Base-by-base conservation (phyloP, 352 stramenopile species). In the Phytophthora quininea region DNA sequence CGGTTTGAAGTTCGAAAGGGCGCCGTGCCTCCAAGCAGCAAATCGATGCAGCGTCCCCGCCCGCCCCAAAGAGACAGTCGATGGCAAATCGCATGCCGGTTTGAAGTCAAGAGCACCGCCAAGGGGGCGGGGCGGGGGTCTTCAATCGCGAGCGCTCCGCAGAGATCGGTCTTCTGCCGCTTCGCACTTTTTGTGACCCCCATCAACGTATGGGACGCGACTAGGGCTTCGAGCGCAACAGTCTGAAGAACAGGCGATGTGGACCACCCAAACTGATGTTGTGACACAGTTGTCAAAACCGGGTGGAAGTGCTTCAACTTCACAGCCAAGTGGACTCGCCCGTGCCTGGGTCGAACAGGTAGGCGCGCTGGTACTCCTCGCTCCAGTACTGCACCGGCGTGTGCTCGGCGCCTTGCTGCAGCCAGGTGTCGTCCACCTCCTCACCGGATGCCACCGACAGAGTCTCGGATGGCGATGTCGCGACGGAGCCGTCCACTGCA, bases 301-400 rank as follows among this genome's bases (percentile, higher is more conserved):
- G 43, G 43, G 38, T 46, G 38, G 38, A 46, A 30, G 19, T 24
- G 24, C 27, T 35, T 37, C 19, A 3, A 46, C 37, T 43, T 74
- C 52, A 84, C 15, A 78, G 54, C 80, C 82, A 91, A 11, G 60
- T 67, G 0, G 80, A 88, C 27, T 80, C 61, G 24, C 77, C 79
- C 0, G 80, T 86, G 5, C 37, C 71, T 3, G 76, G 50, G 32
- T 91, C 72, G 59, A 74, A 91, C 11, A 77, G 58, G 51, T 89
- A 91, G 32, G 58, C 55, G 52, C 71, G 72, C 51, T 88, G 73
- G 43, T 81, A 76, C 67, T 91, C 82, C 12, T 89, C 80, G 62
- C 82, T 91, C 80, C 80, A 91, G 58, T 76, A 87, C 32, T 79
- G 60, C 19, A 80, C 62, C 14, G 76, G 56, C 14, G 66, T 62